Evolutionary conservation across 2,329 filamentous ascomycete genomes (phyloP), one percentile per base, ranked within the genome.

Genomic region (Aspergillus pseudotamarii): DNA sequence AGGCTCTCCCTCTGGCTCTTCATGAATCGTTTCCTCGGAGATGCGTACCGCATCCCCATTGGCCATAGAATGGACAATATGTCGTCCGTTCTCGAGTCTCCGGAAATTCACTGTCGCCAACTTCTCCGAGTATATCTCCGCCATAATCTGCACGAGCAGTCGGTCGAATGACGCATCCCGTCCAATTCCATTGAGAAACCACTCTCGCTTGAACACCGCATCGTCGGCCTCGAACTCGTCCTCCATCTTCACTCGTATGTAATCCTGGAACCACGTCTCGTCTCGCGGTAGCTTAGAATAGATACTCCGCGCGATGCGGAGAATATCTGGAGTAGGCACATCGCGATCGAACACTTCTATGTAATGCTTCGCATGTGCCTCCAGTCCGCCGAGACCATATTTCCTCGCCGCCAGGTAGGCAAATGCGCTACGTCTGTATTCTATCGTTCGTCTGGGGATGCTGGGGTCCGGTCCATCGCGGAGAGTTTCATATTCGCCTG

Each of bases 211-310:
- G 26, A 61, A 56, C 1, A 26, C 53, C 1, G 23, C 46, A 2
- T 43, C 34, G 21, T 61, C 60, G 1, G 45, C 55, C 23, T 58
- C 46, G 21, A 61, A 61, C 12, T 56, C 55, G 4, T 41, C 46
- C 30, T 28, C 43, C 46, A 61, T 30, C 36, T 61, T 61, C 45
- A 50, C 55, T 3, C 23, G 41, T 2, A 61, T 36, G 14, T 58
- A 61, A 21, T 54, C 46, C 45, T 10, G 26, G 6, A 61, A 61
- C 60, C 60, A 61, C 11, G 30, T 21, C 34, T 61, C 45, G 32
- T 61, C 55, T 6, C 14, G n/a, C 6, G 60, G 60, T 2, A 61
- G 55, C 34, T 41, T 23, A 10, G 34, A 26, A 4, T 46, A 61
- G 23, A 61, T 41, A 16, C 41, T 36, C 55, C 60, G 16, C 5